Evolutionary conservation across 805 yeast species (phyloP), one percentile per base, ranked within the genome.

Genomic region (Candida loeiensis): DNA sequence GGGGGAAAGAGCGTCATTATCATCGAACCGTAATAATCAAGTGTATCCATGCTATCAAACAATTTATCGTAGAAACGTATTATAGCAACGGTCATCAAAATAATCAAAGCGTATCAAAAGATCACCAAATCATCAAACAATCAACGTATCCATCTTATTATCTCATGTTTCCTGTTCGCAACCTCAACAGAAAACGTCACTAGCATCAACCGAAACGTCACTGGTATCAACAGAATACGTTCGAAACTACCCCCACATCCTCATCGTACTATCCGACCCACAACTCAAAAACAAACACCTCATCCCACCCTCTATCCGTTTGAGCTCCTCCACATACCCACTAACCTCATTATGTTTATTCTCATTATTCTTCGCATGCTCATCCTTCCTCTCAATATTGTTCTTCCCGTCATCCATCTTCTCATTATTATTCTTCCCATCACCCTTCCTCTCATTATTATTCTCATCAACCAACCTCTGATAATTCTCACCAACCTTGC

Each of bases 261-360:
- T 69, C 8, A 79, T 73, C 7, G 74, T 63, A 46, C 64, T 66
- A 50, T 82, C 88, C 4, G 80, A 74, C 3, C 82, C 74, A 2
- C 85, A 88, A 42, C 85, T 79, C 11, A 78, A 76, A 25, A 83
- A 59, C 30, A 79, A 66, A 49, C 86, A 79, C 51, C 89, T 67
- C 67, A 83, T 77, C 40, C 69, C 69, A 21, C 63, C 56, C 46
- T 72, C 70, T 7, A 73, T 56, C 24, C 51, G 36, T 29, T 54
- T 53, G 35, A 63, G 53, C 18, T 61, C 53, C 7, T 29, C 37
- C 9, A 47, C 46, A 20, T 46, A 45, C 3, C 26, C 39, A 17
- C 20, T 36, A 22, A 22, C 18, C 31, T 49, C 50, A 14, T 13
- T 15, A 11, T 28, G 21, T 19, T 40, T 34, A 30, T 40, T 42